Evolutionary conservation across 441 rosid species (phyloP).

Genomic region (Jatropha multifida): DNA sequence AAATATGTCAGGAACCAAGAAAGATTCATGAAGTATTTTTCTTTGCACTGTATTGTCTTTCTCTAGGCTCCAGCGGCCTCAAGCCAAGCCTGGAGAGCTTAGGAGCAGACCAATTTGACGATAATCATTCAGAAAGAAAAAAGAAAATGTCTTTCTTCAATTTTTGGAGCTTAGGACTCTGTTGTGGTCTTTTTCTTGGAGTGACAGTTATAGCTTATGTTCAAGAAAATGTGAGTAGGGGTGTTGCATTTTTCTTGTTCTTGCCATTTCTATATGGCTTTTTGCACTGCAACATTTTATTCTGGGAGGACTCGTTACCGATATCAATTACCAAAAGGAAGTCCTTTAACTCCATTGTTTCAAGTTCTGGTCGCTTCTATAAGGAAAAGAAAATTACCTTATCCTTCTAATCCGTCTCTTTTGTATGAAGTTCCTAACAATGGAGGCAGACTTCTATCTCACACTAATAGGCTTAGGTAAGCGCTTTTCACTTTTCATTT

Average conservation of each 20-base stretch:
- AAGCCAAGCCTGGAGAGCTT: constrained; percentile 87
- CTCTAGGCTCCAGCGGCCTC: constrained; percentile 81
- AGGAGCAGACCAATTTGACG: constrained; percentile 87
- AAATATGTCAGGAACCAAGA: constrained; percentile 45
- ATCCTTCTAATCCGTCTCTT: constrained; percentile 57
- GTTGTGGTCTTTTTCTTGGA: constrained; percentile 63
- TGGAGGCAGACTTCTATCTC: constrained; percentile 51
- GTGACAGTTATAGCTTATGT: constrained; percentile 71
- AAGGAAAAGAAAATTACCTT: constrained; percentile 50
- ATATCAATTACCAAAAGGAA: constrained; percentile 67
- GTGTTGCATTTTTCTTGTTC: constrained; percentile 71
- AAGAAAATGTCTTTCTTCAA: constrained; percentile 73
- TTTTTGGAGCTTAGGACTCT: constrained; percentile 67
- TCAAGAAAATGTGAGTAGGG: constrained; percentile 81
- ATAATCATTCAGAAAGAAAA: constrained; percentile 52
- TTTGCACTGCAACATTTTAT: constrained; percentile 58
- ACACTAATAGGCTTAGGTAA: constrained; percentile 56
- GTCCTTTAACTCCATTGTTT: constrained; percentile 59
- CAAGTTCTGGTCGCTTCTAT: constrained; percentile 69
- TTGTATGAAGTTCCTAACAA: constrained; percentile 45
- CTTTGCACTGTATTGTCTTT: constrained; percentile 59
- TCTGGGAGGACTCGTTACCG: constrained; percentile 54
- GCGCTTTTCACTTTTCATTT: too few relatives aligned
- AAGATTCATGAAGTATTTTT: constrained; percentile 46
- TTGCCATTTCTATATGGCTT: constrained; percentile 57